Evolutionary conservation across 495 filamentous ascomycete genomes (phyloP).

Genomic region (Penicillium manginii): DNA sequence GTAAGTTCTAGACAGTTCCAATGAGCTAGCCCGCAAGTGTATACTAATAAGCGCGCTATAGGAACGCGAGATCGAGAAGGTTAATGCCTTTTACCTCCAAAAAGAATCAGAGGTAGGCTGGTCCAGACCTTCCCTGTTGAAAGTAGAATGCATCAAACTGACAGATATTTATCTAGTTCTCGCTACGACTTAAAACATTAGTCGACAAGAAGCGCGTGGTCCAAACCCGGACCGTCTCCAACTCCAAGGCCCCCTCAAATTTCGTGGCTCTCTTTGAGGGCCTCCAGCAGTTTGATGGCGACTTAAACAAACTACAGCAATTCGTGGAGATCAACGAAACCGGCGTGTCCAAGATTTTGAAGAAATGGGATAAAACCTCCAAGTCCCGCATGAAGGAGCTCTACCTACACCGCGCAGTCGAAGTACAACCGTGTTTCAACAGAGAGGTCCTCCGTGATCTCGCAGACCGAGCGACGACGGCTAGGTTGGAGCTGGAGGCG

Average conservation of each 20-base stretch:
- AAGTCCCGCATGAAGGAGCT: constrained; percentile 98
- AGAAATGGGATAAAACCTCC: constrained; percentile 99
- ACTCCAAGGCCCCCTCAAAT: constrained; percentile 84
- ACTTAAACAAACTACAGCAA: constrained; percentile 96
- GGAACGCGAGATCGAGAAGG: constrained; percentile 98
- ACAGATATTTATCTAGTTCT: constrained; percentile 62
- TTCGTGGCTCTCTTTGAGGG: constrained; percentile 95
- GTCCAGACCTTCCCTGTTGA: neutral
- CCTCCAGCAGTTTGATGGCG: constrained; percentile 93
- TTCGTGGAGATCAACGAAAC: constrained; percentile 98
- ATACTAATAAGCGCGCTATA: constrained; percentile 34
- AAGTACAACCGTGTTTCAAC: constrained; percentile 98
- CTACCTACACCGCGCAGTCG: constrained; percentile 92
- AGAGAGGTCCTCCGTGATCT: constrained; percentile 93
- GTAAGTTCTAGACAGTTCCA: constrained; percentile 50
- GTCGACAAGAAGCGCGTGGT: constrained; percentile 92
- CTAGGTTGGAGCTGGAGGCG: constrained; percentile 86
- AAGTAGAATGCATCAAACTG: too few species aligned
- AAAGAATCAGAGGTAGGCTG: constrained; percentile 90
- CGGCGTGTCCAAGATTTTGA: constrained; percentile 96
- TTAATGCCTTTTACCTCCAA: constrained; percentile 96
- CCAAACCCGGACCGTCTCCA: constrained; percentile 70
- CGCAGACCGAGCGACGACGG: constrained; percentile 93
- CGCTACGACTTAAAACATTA: constrained; percentile 85
- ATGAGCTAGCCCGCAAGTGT: neutral